Evolutionary conservation across 1,139 yeast species (phyloP).

Genomic region (Yamadazyma dushanensis): DNA sequence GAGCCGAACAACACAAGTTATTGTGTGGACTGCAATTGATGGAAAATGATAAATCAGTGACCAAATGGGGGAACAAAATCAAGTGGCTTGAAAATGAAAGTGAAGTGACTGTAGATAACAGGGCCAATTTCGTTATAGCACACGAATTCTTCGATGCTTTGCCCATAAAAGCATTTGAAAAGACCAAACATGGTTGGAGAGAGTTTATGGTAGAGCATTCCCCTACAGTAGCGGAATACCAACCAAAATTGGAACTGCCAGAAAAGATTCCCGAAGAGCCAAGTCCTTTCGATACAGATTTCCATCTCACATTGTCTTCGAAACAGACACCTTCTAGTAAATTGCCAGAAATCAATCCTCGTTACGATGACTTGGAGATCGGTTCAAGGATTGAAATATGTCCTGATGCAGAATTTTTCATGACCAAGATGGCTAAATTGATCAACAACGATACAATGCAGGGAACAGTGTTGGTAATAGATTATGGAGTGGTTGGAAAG

Average conservation of each 20-base stretch:
- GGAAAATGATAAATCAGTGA: slow-evolving; percentile 30
- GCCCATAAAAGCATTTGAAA: slow-evolving; percentile 71
- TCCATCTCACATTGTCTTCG: slow-evolving; percentile 61
- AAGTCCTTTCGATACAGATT: slow-evolving; percentile 37
- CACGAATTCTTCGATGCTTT: slow-evolving; percentile 90
- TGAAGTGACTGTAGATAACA: slow-evolving; percentile 36
- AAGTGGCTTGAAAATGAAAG: slow-evolving; percentile 74
- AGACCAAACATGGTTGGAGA: slow-evolving; percentile 70
- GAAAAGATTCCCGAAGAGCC: slow-evolving; percentile 8
- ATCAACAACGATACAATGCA: slow-evolving; percentile 29
- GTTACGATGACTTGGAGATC: slow-evolving; percentile 56
- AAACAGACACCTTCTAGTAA: slow-evolving; percentile 64
- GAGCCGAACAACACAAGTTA: slow-evolving; percentile 53
- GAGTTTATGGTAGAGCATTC: slow-evolving; percentile 67
- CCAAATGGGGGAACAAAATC: slow-evolving; percentile 56
- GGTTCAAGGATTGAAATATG: slow-evolving; percentile 72
- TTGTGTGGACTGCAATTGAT: slow-evolving; percentile 41
- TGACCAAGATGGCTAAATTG: slow-evolving; percentile 46
- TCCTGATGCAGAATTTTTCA: slow-evolving; percentile 65
- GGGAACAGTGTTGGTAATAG: slow-evolving; percentile 76
- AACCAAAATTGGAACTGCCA: slow-evolving; percentile 25
- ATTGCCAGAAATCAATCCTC: slow-evolving; percentile 51
- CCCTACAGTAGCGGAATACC: slow-evolving; percentile 42
- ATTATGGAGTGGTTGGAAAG: slow-evolving; percentile 66
- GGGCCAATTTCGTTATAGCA: slow-evolving; percentile 68